These are phyloP conservation scores for Candida labiduridarum DNA, from an alignment of 1,139 yeast genomes.

Conservation along the genomic window DNA sequence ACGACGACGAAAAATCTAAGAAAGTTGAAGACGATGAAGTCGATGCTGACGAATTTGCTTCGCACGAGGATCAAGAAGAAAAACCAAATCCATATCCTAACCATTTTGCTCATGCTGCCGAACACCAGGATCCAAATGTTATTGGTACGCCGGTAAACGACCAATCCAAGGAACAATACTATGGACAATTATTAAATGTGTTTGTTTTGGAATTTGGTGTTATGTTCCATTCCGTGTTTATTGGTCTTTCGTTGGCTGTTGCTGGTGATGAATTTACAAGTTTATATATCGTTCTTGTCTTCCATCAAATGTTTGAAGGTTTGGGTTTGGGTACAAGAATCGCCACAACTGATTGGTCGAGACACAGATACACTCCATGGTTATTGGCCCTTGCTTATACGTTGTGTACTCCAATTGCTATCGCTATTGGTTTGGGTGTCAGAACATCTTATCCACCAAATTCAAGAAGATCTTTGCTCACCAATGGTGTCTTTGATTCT, in stretches of 20 bases:
- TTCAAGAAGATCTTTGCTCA: slow-evolving; percentile 64
- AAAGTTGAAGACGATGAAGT: slow-evolving; percentile 22
- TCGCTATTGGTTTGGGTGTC: slow-evolving; percentile 86
- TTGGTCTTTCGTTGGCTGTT: slow-evolving; percentile 74
- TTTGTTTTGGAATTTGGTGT: slow-evolving; percentile 78
- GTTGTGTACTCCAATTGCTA: slow-evolving; percentile 79
- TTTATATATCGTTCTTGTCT: slow-evolving; percentile 76
- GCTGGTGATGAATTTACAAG: slow-evolving; percentile 74
- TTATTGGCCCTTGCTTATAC: slow-evolving; percentile 60
- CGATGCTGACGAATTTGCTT: slow-evolving; percentile 15
- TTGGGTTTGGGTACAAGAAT: slow-evolving; percentile 87
- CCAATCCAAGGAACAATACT: slow-evolving; percentile 40
- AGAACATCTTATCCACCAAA: slow-evolving; percentile 63
- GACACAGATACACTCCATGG: slow-evolving; percentile 56
- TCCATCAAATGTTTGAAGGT: slow-evolving; percentile 94
- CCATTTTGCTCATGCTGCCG: slow-evolving; percentile 51
- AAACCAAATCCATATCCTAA: slow-evolving; percentile 32
- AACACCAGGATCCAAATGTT: slow-evolving; percentile 58
- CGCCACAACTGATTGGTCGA: slow-evolving; percentile 72
- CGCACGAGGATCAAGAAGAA: slow-evolving; percentile 17
- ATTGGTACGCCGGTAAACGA: slow-evolving; percentile 43
- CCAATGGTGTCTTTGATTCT: slow-evolving; percentile 81
- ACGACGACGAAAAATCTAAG: slow-evolving; percentile 24
- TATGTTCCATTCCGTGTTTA: slow-evolving; percentile 77
- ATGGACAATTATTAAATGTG: slow-evolving; percentile 48